Evolutionary conservation across 148 eudicot genomes (phyloP), one percentile per base, ranked within the genome.

Genomic region (Persicaria tinctoria): DNA sequence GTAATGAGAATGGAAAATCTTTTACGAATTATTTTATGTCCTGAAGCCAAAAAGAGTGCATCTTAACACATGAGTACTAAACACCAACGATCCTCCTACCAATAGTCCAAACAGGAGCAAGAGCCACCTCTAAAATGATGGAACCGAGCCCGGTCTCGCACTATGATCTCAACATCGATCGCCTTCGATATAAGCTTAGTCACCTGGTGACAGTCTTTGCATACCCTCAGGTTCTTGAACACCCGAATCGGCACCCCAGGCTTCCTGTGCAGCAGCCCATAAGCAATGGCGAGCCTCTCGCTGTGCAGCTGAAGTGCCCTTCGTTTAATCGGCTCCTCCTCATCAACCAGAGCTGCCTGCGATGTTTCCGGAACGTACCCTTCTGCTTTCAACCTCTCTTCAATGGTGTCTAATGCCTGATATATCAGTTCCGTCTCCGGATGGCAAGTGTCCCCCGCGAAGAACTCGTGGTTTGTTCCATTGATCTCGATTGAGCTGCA

Each of bases 241-340:
- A 91, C 54, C 4, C 93, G 91, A 76, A 91, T 87, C 2, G 93
- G 88, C n/a, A 78, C 76, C 23, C 93, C 93, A 5, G 86, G 83
- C 72, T 79, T 80, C 54, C 27, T 53, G 50, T 87, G 82, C 70
- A 91, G 18, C 11, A 91, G 83, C 17, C 88, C 93, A 68, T 84
- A 91, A n/a, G 97, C 93, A 70, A 91, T 91, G 45, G 93, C 93
- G 55, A 91, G 84, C 57, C 89, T 86, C 79, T 91, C 93, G 60
- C 97, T 91, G 47, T 91, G 97, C 18, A 89, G 83, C 68, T 76
- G 74, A 73, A 91, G 78, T 0, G 90, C 74, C 4, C 79, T 72
- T 74, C 77, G 82, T 73, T 87, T 91, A 8, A 75, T 74, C 14
- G 77, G 81, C 57, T 71, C 78, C 69, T 63, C 83, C 70, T 86